Evolutionary conservation across 352 stramenopile species (phyloP).

Genomic region (Phytophthora pini): DNA sequence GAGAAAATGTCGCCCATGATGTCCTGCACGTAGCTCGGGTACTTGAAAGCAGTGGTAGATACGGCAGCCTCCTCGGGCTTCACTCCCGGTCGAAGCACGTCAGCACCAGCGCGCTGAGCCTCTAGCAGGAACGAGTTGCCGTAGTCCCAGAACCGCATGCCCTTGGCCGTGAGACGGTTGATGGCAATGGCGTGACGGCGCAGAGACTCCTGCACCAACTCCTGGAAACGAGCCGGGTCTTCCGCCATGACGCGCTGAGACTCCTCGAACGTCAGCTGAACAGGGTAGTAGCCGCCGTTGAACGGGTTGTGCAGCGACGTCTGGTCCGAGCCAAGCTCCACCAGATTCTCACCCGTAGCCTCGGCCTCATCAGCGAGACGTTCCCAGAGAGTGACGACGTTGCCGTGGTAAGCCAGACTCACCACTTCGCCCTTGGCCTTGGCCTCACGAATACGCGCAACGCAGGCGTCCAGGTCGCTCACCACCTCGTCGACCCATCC

Average conservation of each 20-base stretch:
- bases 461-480: constrained; percentile 67
- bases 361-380: constrained; percentile 77
- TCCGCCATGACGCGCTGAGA: constrained; percentile 83
- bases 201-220: constrained; percentile 81
- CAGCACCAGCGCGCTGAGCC: constrained; percentile 78
- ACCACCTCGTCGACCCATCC: constrained; percentile 89
- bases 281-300: constrained; percentile 91
- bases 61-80: constrained; percentile 57
- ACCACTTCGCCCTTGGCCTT: constrained; percentile 70
- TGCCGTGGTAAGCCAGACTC: constrained; percentile 87
- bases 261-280: constrained; percentile 84
- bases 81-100: constrained; percentile 59
- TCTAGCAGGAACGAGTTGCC: constrained; percentile 92
- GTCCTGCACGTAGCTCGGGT: constrained; percentile 91
- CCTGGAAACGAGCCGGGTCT: constrained; percentile 77
- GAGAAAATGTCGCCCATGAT: constrained; percentile 94
- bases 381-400: constrained; percentile 90
- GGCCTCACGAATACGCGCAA: constrained; percentile 65
- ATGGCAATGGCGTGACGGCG: constrained; percentile 79
- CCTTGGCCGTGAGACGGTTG: constrained; percentile 77
- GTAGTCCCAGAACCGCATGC: constrained; percentile 93
- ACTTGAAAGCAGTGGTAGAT: constrained; percentile 86
- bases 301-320: constrained; percentile 92
- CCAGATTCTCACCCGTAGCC: constrained; percentile 65
- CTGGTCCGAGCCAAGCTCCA: constrained; percentile 89